Base-by-base conservation (phyloP, 2,329 filamentous ascomycete species). In the Calonectria pteridis region DNA sequence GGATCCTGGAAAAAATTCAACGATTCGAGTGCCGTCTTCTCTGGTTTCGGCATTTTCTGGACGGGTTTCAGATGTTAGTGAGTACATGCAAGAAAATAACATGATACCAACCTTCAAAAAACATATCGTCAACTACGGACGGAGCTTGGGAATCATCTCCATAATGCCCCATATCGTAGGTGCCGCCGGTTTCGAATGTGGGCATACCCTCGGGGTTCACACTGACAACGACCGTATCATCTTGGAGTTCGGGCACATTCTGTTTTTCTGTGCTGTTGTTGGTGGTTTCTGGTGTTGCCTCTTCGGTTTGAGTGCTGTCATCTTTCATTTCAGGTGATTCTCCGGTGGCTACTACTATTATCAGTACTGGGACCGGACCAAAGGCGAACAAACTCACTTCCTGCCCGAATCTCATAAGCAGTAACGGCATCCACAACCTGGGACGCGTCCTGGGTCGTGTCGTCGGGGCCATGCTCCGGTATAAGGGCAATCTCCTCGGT, bases 281-380 rank as follows among this genome's bases (percentile, higher is more conserved):
- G 23, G 37, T n/a, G 40, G 20, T 23, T 64, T 65, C 62, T 23
- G 59, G 43, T 29, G 37, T 28, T 50, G 53, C 10, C 13, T 40
- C 58, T 18, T 46, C 18, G 16, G 71, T 71, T 18, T 70, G 67
- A 23, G 53, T 67, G 63, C 71, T 62, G 23, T 55, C 62, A 7
- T 67, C 20, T 53, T 49, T 16, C 49, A 37, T 68, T 50, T 58
- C 35, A 1, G 46, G 46, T 11, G 14, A 50, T 20, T 46, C 26
- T 31, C 6, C 26, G 11, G 31, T 28, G 23, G 55, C 40, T 35
- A 11, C 37, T n/a, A 20, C 28, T 14, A 20, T 23, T 14, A 29
- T 59, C 5, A 50, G 33, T 23, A 40, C 26, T 13, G 23, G 23
- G 2, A 23, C n/a, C 6, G n/a, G 23, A 26, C 14, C 7, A 23